These are phyloP conservation scores for Chalciporus piperatus DNA, from an alignment of 768 basidiomycete genomes.

Conservation along the genomic window DNA sequence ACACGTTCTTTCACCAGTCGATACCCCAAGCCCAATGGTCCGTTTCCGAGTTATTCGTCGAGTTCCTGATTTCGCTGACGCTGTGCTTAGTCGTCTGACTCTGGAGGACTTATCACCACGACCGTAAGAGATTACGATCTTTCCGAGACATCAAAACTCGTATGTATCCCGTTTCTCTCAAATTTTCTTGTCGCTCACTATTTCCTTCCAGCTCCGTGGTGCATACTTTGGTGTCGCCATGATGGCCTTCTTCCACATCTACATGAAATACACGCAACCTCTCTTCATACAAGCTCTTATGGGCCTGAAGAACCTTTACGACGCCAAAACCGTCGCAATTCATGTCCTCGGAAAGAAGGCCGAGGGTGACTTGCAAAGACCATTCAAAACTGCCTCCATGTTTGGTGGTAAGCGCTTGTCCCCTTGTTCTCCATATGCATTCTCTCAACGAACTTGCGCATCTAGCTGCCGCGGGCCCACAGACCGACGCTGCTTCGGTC, in stretches of 20 bases:
- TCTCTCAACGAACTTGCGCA: neutral
- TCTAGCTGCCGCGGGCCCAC: slow-evolving; percentile 59
- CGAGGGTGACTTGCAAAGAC: slow-evolving; percentile 84
- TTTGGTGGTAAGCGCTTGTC: slow-evolving; percentile 56
- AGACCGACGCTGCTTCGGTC: slow-evolving; percentile 83
- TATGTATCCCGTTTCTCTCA: slow-evolving; percentile 39
- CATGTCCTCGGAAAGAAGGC: slow-evolving; percentile 78
- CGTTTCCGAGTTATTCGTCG: slow-evolving; percentile 11
- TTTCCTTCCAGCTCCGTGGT: slow-evolving; percentile 49
- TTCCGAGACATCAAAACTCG: slow-evolving; percentile 77
- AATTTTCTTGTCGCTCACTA: neutral
- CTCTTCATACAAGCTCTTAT: slow-evolving; percentile 94
- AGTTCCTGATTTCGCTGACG: neutral
- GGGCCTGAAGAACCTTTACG: slow-evolving; percentile 89
- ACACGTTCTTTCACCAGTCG: slow-evolving; percentile 48
- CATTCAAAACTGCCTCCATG: slow-evolving; percentile 77
- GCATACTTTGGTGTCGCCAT: slow-evolving; percentile 75
- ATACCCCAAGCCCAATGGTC: slow-evolving; percentile 74
- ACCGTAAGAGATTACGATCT: slow-evolving; percentile 95
- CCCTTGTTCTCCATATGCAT: neutral
- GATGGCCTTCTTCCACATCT: slow-evolving; percentile 91
- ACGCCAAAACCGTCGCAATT: slow-evolving; percentile 80
- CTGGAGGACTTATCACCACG: slow-evolving; percentile 79
- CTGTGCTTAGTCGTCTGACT: slow-evolving; percentile 50
- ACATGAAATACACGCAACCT: slow-evolving; percentile 94